A percentile compares a stretch with the other conserved stretches of the same genome.
phyloP scores from a whole-genome alignment of 2,329 filamentous ascomycete species.

The Epichloe coenophiala region DNA sequence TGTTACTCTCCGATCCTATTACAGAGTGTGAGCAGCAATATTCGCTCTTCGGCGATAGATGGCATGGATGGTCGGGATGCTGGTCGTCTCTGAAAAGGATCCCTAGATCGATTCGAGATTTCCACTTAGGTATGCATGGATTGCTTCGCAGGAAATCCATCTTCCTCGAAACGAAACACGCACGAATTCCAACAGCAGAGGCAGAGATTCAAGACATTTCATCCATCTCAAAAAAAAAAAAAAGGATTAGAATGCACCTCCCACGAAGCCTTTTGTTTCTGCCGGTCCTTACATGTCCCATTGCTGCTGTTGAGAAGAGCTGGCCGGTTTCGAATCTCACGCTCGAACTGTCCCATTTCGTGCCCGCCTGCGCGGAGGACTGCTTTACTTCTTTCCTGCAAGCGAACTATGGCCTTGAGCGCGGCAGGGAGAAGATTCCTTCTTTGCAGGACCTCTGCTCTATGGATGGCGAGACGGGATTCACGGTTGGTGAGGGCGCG shows the following conservation, averaged over 20 bases:
- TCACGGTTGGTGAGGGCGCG: constrained; percentile 59
- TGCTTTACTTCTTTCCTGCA: constrained; percentile 52
- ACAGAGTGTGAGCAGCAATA: neutral
- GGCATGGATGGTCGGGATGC: neutral
- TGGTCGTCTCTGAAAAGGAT: constrained; percentile 8
- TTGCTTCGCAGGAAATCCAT: neutral
- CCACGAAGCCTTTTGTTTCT: constrained; percentile 8
- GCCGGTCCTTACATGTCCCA: constrained; percentile 18
- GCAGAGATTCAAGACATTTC: too few relatives aligned
- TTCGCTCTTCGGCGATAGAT: neutral
- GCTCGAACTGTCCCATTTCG: constrained; percentile 25
- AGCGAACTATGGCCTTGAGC: constrained; percentile 38
- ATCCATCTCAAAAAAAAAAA: neutral
- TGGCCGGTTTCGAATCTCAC: constrained; percentile 14
- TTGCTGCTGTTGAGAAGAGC: constrained; percentile 15
- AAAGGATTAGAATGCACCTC: constrained; percentile 23
- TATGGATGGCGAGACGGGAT: constrained; percentile 42
- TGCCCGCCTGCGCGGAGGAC: constrained; percentile 44
- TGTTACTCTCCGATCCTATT: neutral
- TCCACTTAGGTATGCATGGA: constrained; percentile 8
- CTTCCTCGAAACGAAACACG: neutral
- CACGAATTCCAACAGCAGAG: too few relatives aligned
- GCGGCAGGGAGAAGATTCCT: constrained; percentile 33
- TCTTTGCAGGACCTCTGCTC: constrained; percentile 53
- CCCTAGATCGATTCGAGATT: constrained; percentile 2